Evolutionary conservation across 345 rosid species (phyloP), one percentile per base, ranked within the genome.

Genomic region (Combretum micranthum): DNA sequence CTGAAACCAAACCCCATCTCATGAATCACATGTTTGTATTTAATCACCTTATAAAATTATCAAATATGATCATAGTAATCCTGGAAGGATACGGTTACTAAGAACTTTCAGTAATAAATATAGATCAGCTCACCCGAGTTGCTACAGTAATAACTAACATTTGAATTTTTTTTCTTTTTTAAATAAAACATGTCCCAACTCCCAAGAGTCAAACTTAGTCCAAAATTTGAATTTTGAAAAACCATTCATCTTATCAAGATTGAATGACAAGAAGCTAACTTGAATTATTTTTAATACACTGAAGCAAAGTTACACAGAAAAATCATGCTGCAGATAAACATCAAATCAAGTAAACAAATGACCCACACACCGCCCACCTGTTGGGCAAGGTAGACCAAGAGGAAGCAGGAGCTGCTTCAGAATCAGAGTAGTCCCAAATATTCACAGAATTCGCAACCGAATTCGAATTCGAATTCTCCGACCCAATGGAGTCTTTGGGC

Each of bases 321-420:
- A 15, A 50, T 3, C 52, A 15, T 18, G 18, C 52, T 16, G 56
- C 52, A 65, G 32, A 22, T 44, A 52, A 19, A 43, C 39, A 52
- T 20, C 49, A 51, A 15, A 25, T 50, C 52, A 15, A 20, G 6
- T 16, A 11, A 60, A 15, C 20, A 26, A 22, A n/a, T 12, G 4
- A 48, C 17, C 3, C 12, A 19, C 11, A 12, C 19, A 15, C 37
- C 11, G 57, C 43, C 14, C 37, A 87, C 97, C 94, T 83, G 20
- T 88, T 91, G 26, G 98, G 98, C 60, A 88, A 65, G 20, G 88
- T 75, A 59, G 96, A 77, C 98, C 98, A 88, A 70, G 95, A 84
- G 65, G 96, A 81, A 76, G 98, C 96, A 6, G 95, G 98, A 44
- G 98, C 95, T 7, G 96, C 86, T 69, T 92, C 96, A 0, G 93